These are phyloP conservation scores for Nicotiana knightiana DNA, from an alignment of 257 asterid genomes.

Conservation along the genomic window DNA sequence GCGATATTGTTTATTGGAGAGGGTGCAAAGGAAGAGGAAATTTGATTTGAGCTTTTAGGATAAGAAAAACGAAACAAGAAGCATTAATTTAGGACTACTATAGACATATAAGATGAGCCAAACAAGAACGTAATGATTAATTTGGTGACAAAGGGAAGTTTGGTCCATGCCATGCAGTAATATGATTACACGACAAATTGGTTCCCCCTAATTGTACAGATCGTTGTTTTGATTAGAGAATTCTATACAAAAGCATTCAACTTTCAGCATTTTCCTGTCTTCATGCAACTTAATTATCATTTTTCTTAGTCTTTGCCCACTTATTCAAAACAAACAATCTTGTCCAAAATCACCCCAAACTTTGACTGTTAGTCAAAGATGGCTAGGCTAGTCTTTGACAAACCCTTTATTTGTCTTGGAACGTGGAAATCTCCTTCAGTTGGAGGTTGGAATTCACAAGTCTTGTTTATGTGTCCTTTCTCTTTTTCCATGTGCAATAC, in stretches of 20 bases:
- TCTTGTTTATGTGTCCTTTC: background rate
- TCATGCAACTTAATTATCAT: background rate
- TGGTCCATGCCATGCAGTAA: conserved; percentile 1
- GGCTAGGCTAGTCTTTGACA: background rate
- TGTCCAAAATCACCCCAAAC: background rate
- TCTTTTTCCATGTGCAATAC: background rate
- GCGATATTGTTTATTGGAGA: too few relatives aligned
- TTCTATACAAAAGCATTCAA: background rate
- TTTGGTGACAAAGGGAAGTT: background rate
- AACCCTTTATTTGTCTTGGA: background rate
- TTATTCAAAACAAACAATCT: background rate
- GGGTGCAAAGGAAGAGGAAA: too few relatives aligned
- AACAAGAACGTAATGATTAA: background rate
- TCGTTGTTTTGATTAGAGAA: background rate
- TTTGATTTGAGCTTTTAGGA: background rate
- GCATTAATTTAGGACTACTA: background rate
- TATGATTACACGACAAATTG: conserved; percentile 12
- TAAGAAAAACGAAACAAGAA: background rate
- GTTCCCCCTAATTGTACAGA: background rate
- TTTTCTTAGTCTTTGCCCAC: background rate
- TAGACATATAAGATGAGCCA: background rate
- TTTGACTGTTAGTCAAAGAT: background rate
- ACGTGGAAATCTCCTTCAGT: background rate
- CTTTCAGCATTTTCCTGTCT: background rate
- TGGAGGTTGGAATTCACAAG: background rate